Percentiles rank a stretch among this genome's conserved stretches.
Conservation (phyloP, 805 yeast species). For the Zygotorulaspora florentina region DNA sequence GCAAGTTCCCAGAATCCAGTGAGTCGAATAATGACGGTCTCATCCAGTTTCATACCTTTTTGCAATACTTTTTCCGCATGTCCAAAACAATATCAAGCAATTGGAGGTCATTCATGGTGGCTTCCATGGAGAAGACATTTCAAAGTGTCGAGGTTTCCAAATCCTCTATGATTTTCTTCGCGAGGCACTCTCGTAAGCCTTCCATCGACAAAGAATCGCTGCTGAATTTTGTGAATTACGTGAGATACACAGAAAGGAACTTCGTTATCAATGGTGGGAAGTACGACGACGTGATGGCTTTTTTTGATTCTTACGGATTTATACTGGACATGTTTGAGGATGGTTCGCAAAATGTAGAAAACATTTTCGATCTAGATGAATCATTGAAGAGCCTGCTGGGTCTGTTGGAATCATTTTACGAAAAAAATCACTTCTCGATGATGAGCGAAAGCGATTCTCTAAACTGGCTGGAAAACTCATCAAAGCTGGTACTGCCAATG, state of each 20-base stretch:
- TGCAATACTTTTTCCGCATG: conserved; percentile 27
- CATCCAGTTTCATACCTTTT: conserved; percentile 33
- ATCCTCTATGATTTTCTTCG: conserved; percentile 37
- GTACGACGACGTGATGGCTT: conserved; percentile 38
- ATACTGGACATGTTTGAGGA: conserved; percentile 16
- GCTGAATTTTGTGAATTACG: conserved; percentile 39
- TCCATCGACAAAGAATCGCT: conserved; percentile 32
- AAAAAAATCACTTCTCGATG: conserved; percentile 16
- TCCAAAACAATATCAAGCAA: conserved; percentile 16
- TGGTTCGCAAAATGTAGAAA: conserved; percentile 15
- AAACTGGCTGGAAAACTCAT: conserved; percentile 21
- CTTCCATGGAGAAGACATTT: conserved; percentile 42
- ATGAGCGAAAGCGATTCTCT: conserved; percentile 17
- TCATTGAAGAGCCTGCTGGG: conserved; percentile 9
- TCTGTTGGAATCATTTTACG: conserved; percentile 18
- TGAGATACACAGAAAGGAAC: conserved; percentile 40
- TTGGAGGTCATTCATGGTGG: conserved; percentile 28
- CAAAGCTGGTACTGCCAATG: conserved; percentile 21
- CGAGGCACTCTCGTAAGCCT: conserved; percentile 13
- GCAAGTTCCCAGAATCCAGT: conserved; percentile 45
- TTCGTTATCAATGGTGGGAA: conserved; percentile 35
- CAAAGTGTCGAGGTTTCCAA: conserved; percentile 39
- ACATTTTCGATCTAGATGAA: conserved; percentile 17
- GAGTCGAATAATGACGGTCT: conserved; percentile 30
- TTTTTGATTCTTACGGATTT: conserved; percentile 26